A percentile compares a stretch with the other conserved stretches of the same genome.
Conservation (phyloP, 371 early-diverging fungal genomes). For the Nematocida sp. region DNA sequence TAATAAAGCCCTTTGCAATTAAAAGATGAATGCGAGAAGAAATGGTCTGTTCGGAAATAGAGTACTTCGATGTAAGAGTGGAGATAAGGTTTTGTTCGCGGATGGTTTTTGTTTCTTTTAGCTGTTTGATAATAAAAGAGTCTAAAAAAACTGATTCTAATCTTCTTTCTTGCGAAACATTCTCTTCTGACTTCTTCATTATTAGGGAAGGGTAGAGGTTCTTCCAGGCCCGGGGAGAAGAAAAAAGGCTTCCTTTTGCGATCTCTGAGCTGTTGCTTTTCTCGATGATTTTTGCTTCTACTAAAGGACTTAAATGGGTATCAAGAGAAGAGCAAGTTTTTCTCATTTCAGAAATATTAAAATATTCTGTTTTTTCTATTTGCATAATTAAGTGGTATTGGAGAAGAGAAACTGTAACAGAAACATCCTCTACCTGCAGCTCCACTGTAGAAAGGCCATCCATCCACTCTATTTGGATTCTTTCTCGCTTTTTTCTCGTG, state of each 20-base stretch:
- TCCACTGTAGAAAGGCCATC: constrained; percentile 42
- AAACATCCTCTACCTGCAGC: constrained; percentile 5
- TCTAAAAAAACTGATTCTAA: constrained; percentile 2
- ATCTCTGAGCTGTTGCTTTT: neutral
- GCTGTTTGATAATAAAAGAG: neutral
- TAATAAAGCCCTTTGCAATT: neutral
- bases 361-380: neutral
- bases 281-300: neutral
- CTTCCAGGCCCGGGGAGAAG: constrained; percentile 13
- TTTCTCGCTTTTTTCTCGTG: constrained; percentile 2
- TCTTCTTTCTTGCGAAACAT: neutral
- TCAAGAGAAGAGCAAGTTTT: neutral
- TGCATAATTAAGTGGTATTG: constrained; percentile 36
- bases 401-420: constrained; percentile 9
- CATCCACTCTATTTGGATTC: constrained; percentile 40
- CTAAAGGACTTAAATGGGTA: constrained; percentile 10
- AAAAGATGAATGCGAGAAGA: neutral
- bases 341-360: neutral
- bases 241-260: neutral
- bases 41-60: neutral
- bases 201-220: constrained; percentile 20
- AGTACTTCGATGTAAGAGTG: neutral
- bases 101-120: neutral
- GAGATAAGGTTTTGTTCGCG: neutral
- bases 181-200: neutral